A percentile compares a stretch with the other conserved stretches of the same genome.
Conservation (phyloP, 192 early-diverging fungal species). For the Funneliformis geosporum region DNA sequence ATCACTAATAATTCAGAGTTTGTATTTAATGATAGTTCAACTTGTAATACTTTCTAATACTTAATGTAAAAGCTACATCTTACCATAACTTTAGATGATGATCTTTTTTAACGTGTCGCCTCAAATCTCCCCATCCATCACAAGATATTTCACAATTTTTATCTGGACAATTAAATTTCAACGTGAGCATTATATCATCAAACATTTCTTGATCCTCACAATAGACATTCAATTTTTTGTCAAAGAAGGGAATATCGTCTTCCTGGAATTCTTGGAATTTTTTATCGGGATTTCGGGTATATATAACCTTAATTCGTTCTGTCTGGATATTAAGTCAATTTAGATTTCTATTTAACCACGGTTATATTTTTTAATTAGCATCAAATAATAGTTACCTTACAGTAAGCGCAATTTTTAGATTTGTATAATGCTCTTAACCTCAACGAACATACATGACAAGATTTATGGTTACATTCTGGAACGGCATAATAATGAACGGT, state of each 20-base stretch:
- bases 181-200: slow-evolving; percentile 68
- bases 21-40: not conserved
- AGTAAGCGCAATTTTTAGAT: slow-evolving; percentile 81
- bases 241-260: slow-evolving; percentile 56
- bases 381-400: slow-evolving; percentile 67
- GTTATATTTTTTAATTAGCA: too few species aligned
- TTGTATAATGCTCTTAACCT: slow-evolving; percentile 89
- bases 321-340: slow-evolving; percentile 47
- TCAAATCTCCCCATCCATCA: slow-evolving; percentile 78
- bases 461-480: slow-evolving; percentile 88
- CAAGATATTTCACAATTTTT: slow-evolving; percentile 73
- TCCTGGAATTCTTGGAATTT: slow-evolving; percentile 55
- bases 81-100: slow-evolving; percentile 82
- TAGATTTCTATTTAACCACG: not conserved
- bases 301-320: slow-evolving; percentile 76
- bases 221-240: slow-evolving; percentile 67
- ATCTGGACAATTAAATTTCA: slow-evolving; percentile 89
- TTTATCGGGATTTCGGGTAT: slow-evolving; percentile 65
- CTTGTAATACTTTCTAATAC: not conserved
- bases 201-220: slow-evolving; percentile 79
- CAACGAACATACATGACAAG: slow-evolving; percentile 91
- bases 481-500: slow-evolving; percentile 78
- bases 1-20: slow-evolving; percentile 58
- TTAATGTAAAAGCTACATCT: slow-evolving; percentile 7
- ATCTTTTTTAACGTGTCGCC: slow-evolving; percentile 74